Evolutionary conservation across 352 stramenopile species (phyloP), one percentile per base, ranked within the genome.

Genomic region (Phytophthora rubi): DNA sequence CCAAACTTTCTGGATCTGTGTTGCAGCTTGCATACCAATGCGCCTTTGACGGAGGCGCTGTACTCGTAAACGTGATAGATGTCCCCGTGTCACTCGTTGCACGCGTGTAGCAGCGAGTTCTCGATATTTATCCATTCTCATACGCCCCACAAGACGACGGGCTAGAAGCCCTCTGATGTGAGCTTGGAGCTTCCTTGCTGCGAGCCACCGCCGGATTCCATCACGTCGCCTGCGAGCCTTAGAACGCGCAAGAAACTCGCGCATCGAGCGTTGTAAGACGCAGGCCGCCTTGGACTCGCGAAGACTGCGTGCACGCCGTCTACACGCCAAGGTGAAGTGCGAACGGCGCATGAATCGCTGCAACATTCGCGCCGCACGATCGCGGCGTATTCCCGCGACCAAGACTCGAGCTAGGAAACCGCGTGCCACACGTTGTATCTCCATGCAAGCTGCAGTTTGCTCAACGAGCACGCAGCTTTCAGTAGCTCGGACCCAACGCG

Each of bases 391-490:
- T 28, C 32, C 16, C 42, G n/a, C 3, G n/a, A 71, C 62, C 0
- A 44, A 21, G 30, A 32, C 18, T 35, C 61, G 59, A 7, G 66
- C 74, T 0, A 79, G 30, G 2, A 35, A 65, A 15, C 80, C 68
- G 6, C 80, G 79, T 16, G 53, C 66, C 3, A 75, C 37, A 6
- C 83, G 75, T 64, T 93, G 85, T 26, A 90, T 60, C 12, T 81
- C 73, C 9, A 81, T 54, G 1, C 58, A 62, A 0, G 82, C 77
- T 6, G 81, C 82, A 6, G 69, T 4, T 0, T 15, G 32, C 59
- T 93, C 85, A 23, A 18, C 28, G 3, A 59, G 21, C 49, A 45
- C 64, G 68, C 33, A 26, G 9, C 21, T 26, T 21, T 58, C 23
- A 18, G 54, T 44, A 4, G 59, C 59, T 32, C 63, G 48, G 28